A percentile compares a stretch with the other conserved stretches of the same genome.
phyloP scores from a whole-genome alignment of 106 monocot species.

The Dendrobium huoshanense region DNA sequence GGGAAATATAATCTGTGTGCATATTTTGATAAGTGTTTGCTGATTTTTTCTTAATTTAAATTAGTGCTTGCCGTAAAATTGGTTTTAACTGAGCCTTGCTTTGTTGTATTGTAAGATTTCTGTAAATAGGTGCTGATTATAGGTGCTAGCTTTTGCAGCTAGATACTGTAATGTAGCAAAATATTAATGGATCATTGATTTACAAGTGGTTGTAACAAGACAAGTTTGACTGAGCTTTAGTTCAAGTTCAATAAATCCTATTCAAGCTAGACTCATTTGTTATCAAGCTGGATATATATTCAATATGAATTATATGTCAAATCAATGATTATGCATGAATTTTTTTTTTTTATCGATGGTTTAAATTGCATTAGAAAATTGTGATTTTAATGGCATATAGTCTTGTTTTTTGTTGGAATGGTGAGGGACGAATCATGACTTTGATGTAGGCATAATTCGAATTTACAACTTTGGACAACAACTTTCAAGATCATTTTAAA shows the following conservation, averaged over 20 bases:
- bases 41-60: neutral
- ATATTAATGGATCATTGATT: neutral
- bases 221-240: neutral
- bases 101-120: neutral
- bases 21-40: neutral
- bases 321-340: too few species aligned
- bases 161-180: neutral
- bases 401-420: too few species aligned
- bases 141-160: neutral
- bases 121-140: neutral
- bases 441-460: too few species aligned
- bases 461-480: too few species aligned
- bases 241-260: neutral
- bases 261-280: neutral
- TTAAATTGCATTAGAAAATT: too few species aligned
- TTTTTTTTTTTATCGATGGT: too few species aligned
- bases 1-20: neutral
- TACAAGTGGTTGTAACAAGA: neutral
- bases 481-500: too few species aligned
- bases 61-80: neutral
- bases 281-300: neutral
- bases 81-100: too few species aligned
- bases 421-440: too few species aligned
- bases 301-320: too few species aligned
- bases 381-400: too few species aligned